A percentile compares a stretch with the other conserved stretches of the same genome.
Evolutionary conservation across 805 yeast genomes (phyloP).

Genomic region (Ogataea methanolica): DNA sequence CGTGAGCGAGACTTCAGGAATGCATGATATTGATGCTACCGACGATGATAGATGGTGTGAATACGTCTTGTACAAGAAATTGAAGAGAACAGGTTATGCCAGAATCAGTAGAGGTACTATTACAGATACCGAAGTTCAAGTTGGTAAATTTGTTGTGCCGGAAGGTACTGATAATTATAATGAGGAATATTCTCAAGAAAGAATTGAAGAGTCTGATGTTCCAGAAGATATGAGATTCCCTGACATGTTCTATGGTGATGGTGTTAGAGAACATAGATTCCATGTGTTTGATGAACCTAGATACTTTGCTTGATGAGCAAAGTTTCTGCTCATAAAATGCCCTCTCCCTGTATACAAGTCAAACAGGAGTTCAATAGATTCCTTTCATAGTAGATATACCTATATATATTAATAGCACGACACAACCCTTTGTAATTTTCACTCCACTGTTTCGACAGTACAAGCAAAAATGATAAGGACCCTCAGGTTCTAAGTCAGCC

Average conservation of each 20-base stretch:
- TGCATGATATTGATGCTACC: constrained; percentile 88
- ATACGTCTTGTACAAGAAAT: constrained; percentile 81
- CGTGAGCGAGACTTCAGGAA: constrained; percentile 77
- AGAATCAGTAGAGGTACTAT: constrained; percentile 89
- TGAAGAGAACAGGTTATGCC: constrained; percentile 89
- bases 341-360: too few relatives aligned
- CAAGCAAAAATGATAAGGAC: too few relatives aligned
- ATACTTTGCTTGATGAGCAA: constrained; percentile 44
- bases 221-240: constrained; percentile 73
- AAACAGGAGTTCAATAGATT: too few relatives aligned
- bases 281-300: constrained; percentile 96
- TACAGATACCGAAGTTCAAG: constrained; percentile 95
- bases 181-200: constrained; percentile 32
- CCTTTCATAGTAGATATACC: neutral
- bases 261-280: constrained; percentile 88
- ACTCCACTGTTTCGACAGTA: too few relatives aligned
- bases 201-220: constrained; percentile 52
- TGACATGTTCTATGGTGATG: constrained; percentile 73
- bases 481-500: neutral
- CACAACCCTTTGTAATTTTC: too few relatives aligned
- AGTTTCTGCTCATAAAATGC: neutral
- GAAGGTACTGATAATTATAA: constrained; percentile 15
- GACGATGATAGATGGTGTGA: constrained; percentile 99
- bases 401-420: neutral
- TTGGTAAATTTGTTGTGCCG: constrained; percentile 79